phyloP scores from a whole-genome alignment of 1,139 yeast species.

The Blastobotrys persicus region DNA sequence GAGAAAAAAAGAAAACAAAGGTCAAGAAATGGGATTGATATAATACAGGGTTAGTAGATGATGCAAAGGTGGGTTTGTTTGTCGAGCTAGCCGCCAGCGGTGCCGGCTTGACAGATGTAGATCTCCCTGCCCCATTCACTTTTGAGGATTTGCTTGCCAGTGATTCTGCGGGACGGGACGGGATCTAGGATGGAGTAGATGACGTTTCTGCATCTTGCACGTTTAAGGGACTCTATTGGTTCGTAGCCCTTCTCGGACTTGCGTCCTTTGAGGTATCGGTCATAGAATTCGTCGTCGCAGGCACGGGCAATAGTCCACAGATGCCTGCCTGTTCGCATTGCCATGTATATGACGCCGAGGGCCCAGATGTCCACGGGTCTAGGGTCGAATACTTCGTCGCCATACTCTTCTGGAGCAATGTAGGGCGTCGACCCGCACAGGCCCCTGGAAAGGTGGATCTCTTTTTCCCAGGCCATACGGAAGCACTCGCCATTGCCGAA shows the following conservation, averaged over 20 bases:
- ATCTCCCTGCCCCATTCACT: constrained; percentile 96
- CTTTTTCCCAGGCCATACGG: constrained; percentile 93
- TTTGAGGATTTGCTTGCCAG: constrained; percentile 78
- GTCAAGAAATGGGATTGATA: background rate
- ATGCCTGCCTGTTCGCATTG: constrained; percentile 94
- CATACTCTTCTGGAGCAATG: constrained; percentile 92
- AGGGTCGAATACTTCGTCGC: constrained; percentile 73
- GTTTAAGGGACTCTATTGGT: constrained; percentile 77
- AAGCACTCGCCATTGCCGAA: constrained; percentile 95
- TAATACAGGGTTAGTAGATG: background rate
- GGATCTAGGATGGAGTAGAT: constrained; percentile 91
- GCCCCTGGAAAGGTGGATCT: constrained; percentile 76
- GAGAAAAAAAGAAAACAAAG: background rate
- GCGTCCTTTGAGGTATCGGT: constrained; percentile 67
- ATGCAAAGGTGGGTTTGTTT: background rate
- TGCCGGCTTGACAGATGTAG: constrained; percentile 68
- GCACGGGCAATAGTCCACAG: constrained; percentile 78
- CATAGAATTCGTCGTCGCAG: constrained; percentile 72
- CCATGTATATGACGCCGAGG: constrained; percentile 96
- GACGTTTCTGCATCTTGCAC: constrained; percentile 83
- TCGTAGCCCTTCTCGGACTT: constrained; percentile 82
- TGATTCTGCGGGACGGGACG: constrained; percentile 74
- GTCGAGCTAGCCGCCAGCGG: constrained; percentile 27
- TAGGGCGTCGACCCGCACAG: constrained; percentile 90
- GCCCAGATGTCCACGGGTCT: constrained; percentile 94